These are phyloP conservation scores for Picochlorum sp. DNA, from an alignment of 139 green algal species.

Conservation along the genomic window DNA sequence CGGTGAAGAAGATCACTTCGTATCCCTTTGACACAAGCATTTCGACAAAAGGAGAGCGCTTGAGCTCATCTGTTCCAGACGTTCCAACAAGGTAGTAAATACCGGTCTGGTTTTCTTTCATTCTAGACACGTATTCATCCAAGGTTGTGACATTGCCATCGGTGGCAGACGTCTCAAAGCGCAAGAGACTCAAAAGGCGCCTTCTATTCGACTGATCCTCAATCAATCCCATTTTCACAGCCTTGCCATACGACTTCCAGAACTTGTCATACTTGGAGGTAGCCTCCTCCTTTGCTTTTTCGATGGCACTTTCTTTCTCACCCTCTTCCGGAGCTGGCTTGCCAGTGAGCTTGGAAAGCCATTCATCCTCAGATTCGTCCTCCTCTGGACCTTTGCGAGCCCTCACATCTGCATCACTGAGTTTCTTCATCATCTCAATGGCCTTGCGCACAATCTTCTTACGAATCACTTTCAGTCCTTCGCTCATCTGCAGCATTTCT, in stretches of 20 bases:
- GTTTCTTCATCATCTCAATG: slow-evolving; percentile 87
- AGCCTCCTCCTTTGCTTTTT: slow-evolving; percentile 26
- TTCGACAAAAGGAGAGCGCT: slow-evolving; percentile 67
- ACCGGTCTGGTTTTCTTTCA: slow-evolving; percentile 89
- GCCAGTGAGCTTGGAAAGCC: slow-evolving; percentile 10
- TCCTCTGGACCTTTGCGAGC: slow-evolving; percentile 8
- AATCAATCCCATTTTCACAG: slow-evolving; percentile 95
- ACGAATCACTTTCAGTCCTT: slow-evolving; percentile 93
- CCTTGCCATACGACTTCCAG: slow-evolving; percentile 81
- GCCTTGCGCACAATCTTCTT: slow-evolving; percentile 95
- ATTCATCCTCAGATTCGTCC: slow-evolving; percentile 16
- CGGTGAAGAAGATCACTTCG: slow-evolving; percentile 95
- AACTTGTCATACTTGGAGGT: slow-evolving; percentile 75
- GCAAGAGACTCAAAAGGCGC: slow-evolving; percentile 72
- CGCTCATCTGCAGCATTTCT: slow-evolving; percentile 90
- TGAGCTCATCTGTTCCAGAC: slow-evolving; percentile 54
- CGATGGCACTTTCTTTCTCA: slow-evolving; percentile 31
- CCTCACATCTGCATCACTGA: slow-evolving; percentile 65
- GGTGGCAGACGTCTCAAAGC: slow-evolving; percentile 71
- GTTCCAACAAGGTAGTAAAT: slow-evolving; percentile 93
- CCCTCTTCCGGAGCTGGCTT: slow-evolving; percentile 12
- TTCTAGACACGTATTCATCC: slow-evolving; percentile 81
- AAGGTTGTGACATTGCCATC: slow-evolving; percentile 63
- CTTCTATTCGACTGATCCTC: slow-evolving; percentile 85
- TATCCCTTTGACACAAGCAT: slow-evolving; percentile 48